Base-by-base conservation (phyloP, 2,329 filamentous ascomycete species). In the Dothiorella sarmentorum region DNA sequence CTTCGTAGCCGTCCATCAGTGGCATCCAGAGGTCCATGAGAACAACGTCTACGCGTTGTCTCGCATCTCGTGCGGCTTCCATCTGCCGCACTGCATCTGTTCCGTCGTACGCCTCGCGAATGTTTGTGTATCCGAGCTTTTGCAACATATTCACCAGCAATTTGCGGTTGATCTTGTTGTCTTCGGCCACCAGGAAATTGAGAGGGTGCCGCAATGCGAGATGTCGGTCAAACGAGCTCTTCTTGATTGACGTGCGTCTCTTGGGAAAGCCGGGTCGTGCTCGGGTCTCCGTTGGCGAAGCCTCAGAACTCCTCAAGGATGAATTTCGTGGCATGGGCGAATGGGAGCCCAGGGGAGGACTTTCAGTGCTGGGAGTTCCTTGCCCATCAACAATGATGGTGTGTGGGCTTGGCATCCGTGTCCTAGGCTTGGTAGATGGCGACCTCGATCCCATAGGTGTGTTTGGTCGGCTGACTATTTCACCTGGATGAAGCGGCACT, bases 11-110 rank as follows among this genome's bases (percentile, higher is more conserved):
- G 66, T 89, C 86, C 78, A 89, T 85, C 63, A 85, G 77, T 0
- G 87, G 87, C 85, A 90, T 90, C 87, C 87, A 90, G 9, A 90
- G 78, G 70, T 90, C 87, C 87, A 90, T 90, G 42, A 89, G 73
- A 22, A 90, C 78, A 2, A 87, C 79, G 65, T 88, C 82, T 59
- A 89, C 82, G 63, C 61, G 64, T 17, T 68, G 62, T 26, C 63
- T 67, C 26, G 62, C 53, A 58, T 67, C 53, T 26, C 63, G 64
- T 43, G 73, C 69, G 49, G 76, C 76, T 55, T 75, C 70, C 76
- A 87, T 86, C 43, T 83, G 77, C 17, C 82, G 78, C 1, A 90
- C 85, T 0, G 86, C 87, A 66, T 89, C 85, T 44, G 81, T 79
- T 38, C 87, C 87, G 65, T 90, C 85, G 64, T 85, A 85, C 0